Evolutionary conservation across 106 monocot genomes (phyloP).

Genomic region (Dendrobium nobile): DNA sequence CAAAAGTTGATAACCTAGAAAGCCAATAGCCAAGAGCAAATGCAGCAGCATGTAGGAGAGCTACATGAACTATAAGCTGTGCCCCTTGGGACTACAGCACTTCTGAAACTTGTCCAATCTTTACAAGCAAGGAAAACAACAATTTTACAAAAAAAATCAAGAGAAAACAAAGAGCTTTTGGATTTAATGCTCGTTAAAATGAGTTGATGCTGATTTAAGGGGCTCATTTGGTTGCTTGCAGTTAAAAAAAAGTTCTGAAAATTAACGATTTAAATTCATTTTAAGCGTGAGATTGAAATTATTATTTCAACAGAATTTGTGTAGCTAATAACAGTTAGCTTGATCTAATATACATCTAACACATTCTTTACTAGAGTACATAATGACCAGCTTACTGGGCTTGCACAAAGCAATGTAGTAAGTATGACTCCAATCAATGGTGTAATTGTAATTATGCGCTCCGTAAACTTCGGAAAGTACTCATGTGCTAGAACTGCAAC

Average conservation of each 20-base stretch:
- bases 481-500: conserved; percentile 77
- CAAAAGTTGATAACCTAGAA: conserved; percentile 61
- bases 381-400: conserved; percentile 50
- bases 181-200: not conserved
- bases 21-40: conserved; percentile 90
- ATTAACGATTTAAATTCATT: not conserved
- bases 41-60: conserved; percentile 76
- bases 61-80: conserved; percentile 75
- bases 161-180: not conserved
- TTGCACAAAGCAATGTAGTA: conserved; percentile 90
- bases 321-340: not conserved
- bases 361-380: not conserved
- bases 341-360: not conserved
- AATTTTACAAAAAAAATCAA: conserved; percentile 2
- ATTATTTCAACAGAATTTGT: too few relatives aligned
- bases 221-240: not conserved
- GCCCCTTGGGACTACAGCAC: conserved; percentile 74
- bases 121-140: conserved; percentile 8
- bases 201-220: not conserved
- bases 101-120: conserved; percentile 94
- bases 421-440: conserved; percentile 90
- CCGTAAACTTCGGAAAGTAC: conserved; percentile 89
- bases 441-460: conserved; percentile 76
- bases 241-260: not conserved
- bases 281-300: too few relatives aligned